Percentiles rank a stretch among this genome's conserved stretches.
Conservation (phyloP, 1,284 basidiomycete genomes). For the Rhodotorula sp. region DNA sequence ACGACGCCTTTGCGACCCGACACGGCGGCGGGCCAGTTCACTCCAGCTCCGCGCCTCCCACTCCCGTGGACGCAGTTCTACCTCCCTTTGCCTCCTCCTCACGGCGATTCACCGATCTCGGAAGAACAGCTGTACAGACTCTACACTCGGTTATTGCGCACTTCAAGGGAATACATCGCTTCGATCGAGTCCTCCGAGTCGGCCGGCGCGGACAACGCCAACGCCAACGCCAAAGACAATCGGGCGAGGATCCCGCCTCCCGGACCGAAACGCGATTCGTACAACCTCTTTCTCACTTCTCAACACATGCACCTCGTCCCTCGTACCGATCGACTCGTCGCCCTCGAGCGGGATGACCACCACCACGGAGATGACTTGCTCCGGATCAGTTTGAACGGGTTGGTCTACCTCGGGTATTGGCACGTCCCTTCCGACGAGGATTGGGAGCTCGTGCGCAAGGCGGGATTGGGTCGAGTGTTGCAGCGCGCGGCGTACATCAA, state of each 20-base stretch:
- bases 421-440: slow-evolving; percentile 15
- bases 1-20: too few relatives aligned
- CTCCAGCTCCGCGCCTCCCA: slow-evolving; percentile 2
- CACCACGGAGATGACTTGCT: not conserved
- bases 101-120: not conserved
- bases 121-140: not conserved
- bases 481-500: slow-evolving; percentile 17
- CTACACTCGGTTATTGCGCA: slow-evolving; percentile 8
- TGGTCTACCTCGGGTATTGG: slow-evolving; percentile 22
- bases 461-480: slow-evolving; percentile 14
- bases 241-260: not conserved
- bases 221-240: not conserved
- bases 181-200: slow-evolving; percentile 1
- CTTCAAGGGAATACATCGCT: not conserved
- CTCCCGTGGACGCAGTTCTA: slow-evolving; percentile 27
- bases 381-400: slow-evolving; percentile 23
- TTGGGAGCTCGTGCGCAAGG: not conserved
- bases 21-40: not conserved
- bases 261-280: slow-evolving; percentile 11
- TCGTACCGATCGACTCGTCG: slow-evolving; percentile 11
- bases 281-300: slow-evolving; percentile 29
- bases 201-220: not conserved
- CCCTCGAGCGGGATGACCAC: not conserved
- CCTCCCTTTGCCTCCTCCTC: slow-evolving; percentile 8
- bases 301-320: slow-evolving; percentile 21